Base-by-base conservation (phyloP, 441 rosid genomes). In the Eutrema salsugineum region DNA sequence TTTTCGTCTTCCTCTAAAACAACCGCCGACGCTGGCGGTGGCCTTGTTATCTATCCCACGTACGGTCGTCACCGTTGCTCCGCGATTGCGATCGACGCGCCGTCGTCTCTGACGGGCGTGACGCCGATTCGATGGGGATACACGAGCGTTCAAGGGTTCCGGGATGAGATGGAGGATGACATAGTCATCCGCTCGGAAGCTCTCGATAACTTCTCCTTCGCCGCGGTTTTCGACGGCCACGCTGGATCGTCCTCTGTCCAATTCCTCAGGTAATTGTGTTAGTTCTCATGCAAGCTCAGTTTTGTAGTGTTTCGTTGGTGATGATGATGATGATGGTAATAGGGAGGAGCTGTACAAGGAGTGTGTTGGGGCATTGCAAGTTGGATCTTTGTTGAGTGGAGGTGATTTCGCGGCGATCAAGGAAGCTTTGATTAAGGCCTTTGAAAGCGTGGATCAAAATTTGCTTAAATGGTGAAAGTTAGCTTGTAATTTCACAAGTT, bases 81-180 rank as follows among this genome's bases (percentile, higher is more conserved):
- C 20, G 97, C 96, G 27, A 91, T 94, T 43, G 97, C 95, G 58
- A 88, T 94, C 63, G 88, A 91, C 71, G 83, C 85, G 6, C 92
- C 94, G 7, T 87, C 99, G 53, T 83, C 97, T 10, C 28, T 86
- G 19, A 14, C 90, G 1, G 91, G 83, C 11, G 84, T 78, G 20
- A 77, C 85, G 2, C 90, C 94, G 7, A 74, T 91, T 63, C 85
- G 96, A 4, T 90, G 88, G 90, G 99, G 99, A 1, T 87, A 78
- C 71, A 68, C 87, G 16, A 84, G 85, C 70, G 60, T 90, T 66
- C 97, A 91, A 81, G 99, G 97, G 20, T 35, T 55, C 3, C 87
- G 97, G 27, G 97, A 90, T 4, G 99, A 88, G 83, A 94, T 90
- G 97, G 99, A 91, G 75, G 99, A 94, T 51, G 87, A 71, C 15